Evolutionary conservation across 495 filamentous ascomycete genomes (phyloP).

Genomic region (Penicillium chermesinum): DNA sequence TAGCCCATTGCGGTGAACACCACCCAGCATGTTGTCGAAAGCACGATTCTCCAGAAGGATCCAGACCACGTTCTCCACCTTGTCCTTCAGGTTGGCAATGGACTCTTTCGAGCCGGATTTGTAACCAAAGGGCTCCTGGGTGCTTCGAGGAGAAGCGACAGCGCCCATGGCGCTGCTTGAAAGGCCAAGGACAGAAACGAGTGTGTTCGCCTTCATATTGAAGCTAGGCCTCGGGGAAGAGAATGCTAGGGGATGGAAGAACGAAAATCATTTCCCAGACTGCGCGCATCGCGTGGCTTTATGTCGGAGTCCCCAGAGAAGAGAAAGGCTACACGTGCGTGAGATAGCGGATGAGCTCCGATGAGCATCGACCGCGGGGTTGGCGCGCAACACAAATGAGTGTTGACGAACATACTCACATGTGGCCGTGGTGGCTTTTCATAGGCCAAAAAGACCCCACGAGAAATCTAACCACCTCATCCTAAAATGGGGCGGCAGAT

Average conservation of each 20-base stretch:
- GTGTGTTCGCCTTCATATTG: conserved; percentile 21
- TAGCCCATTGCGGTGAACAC: conserved; percentile 33
- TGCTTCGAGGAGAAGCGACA: conserved; percentile 7
- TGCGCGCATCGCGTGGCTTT: not conserved
- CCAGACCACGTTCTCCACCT: conserved; percentile 46
- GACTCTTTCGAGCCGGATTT: conserved; percentile 26
- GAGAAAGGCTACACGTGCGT: not conserved
- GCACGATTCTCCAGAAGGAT: conserved; percentile 44
- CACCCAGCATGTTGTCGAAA: conserved; percentile 42
- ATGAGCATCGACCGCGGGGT: too few relatives aligned
- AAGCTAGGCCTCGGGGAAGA: not conserved
- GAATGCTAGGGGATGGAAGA: not conserved
- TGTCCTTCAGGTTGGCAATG: conserved; percentile 37
- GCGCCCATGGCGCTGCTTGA: conserved; percentile 21
- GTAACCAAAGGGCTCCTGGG: conserved; percentile 19
- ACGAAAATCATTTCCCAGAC: conserved; percentile 12
- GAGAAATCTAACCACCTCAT: too few relatives aligned
- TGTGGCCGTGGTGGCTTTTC: not conserved
- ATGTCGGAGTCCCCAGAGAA: too few relatives aligned
- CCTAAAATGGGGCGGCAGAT: too few relatives aligned
- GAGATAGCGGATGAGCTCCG: not conserved
- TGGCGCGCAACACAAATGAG: not conserved
- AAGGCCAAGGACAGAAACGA: conserved; percentile 20
- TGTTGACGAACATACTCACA: not conserved
- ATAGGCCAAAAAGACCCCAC: not conserved